Evolutionary conservation across 345 rosid genomes (phyloP), one percentile per base, ranked within the genome.

Genomic region (Populus tremula): DNA sequence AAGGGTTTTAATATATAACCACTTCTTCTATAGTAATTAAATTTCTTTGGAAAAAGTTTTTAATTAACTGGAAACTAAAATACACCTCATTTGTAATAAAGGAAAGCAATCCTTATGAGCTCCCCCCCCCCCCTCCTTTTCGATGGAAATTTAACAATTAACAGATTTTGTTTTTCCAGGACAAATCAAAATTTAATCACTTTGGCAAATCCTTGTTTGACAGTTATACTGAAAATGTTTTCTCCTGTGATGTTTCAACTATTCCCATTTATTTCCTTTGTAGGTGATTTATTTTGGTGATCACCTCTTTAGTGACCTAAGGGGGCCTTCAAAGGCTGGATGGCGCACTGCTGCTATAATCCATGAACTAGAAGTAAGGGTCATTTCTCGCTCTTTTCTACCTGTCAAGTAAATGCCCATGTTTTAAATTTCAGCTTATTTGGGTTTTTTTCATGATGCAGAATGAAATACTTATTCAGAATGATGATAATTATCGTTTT

Each of bases 331-430:
- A 56, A 93, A 90, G 84, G 94, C 98, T 76, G 99, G 99, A 79
- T 95, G 99, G 99, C 93, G 98, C 70, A 95, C 99, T 75, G 96
- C 96, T 82, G 99, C 99, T 35, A 92, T 95, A 77, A 95, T 95
- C 79, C 99, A 87, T 76, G 99, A 96, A 82, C 88, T 96, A 59
- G 99, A 93, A 87, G 99, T 93, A 87, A 49, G 87, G 76, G 61
- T 43, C 41, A 31, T 45, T 54, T 54, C 67, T 70, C 31, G 39
- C 79, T 74, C 71, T 43, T 63, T 75, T 76, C 31, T 16, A 20
- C 50, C 63, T 31, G 73, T 73, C 39, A 61, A 56, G 56, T 67
- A 47, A 64, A 69, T 50, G 63, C 67, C 62, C 43, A 36, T 75
- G 5, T 47, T 45, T 54, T 2, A 27, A 31, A 27, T 25, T 53